Base-by-base conservation (phyloP, 2,329 filamentous ascomycete genomes). In the Parastagonospora nodorum region DNA sequence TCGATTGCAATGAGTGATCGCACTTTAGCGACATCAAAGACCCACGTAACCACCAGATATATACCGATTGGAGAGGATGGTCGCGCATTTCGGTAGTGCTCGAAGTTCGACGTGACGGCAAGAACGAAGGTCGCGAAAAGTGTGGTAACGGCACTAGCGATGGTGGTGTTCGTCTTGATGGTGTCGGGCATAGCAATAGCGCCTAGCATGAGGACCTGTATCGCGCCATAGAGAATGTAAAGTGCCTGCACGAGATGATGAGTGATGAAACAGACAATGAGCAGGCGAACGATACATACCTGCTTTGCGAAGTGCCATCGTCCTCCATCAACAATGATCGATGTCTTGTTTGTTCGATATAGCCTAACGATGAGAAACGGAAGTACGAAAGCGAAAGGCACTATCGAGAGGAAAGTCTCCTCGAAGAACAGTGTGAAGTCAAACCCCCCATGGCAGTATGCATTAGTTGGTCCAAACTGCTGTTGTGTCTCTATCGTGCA, bases 391-490 rank as follows among this genome's bases (percentile, higher is more conserved):
- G 39, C 44, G 32, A 55, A 55, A 4, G 60, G 60, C 19, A 62
- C 49, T 11, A 62, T 43, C 5, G 52, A 55, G 12, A 64, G 36
- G 32, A 62, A 41, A 42, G 51, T 61, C 27, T 64, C 57, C 35
- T 64, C 60, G 24, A 64, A 61, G 16, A 55, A 47, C 28, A 64
- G 35, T 10, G 60, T 64, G 37, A 64, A 55, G 35, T 62, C 60
- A 41, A 60, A 59, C 32, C 47, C 50, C 29, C 50, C 55, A 42
- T 45, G 33, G 43, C 53, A 57, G 8, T 33, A 44, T 16, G 19
- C 11, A 30, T 55, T 55, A 8, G 44, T 30, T 42, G 52, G 52
- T 5, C 52, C 52, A 42, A 55, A 55, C 12, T 41, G 42, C 15
- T 46, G 49, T 19, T 55, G 52, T 2, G 45, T 55, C 19, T 55